Conservation (phyloP, 2,329 filamentous ascomycete species). For the Exophiala xenobiotica region DNA sequence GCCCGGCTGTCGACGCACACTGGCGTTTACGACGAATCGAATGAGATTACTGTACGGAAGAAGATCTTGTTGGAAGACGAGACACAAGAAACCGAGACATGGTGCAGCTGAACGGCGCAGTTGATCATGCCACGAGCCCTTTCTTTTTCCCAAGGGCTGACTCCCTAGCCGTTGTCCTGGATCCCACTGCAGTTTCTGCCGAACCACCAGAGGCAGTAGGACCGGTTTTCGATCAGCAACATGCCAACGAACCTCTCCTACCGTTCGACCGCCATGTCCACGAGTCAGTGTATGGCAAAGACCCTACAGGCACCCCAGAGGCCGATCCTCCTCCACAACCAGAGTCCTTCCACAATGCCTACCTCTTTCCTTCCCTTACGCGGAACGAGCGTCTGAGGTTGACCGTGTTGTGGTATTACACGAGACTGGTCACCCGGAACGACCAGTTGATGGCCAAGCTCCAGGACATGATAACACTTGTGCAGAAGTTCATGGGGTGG, state of each 20-base stretch:
- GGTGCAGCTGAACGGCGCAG: not conserved
- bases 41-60: not conserved
- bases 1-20: not conserved
- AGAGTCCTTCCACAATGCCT: conserved; percentile 30
- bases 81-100: not conserved
- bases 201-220: not conserved
- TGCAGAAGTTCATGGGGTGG: conserved; percentile 45
- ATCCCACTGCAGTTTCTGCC: not conserved
- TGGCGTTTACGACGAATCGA: not conserved
- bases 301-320: not conserved
- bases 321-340: conserved; percentile 12
- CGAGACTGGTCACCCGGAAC: conserved; percentile 41
- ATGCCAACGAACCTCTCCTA: not conserved
- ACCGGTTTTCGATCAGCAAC: not conserved
- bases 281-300: not conserved
- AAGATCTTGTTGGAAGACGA: not conserved
- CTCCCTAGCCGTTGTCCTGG: not conserved
- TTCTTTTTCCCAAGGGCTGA: not conserved
- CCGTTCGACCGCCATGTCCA: not conserved
- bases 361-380: conserved; percentile 38
- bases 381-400: conserved; percentile 40
- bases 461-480: conserved; percentile 45
- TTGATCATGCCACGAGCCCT: not conserved
- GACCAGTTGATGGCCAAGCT: conserved; percentile 42
- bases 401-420: conserved; percentile 48